phyloP scores from a whole-genome alignment of 768 basidiomycete species.

The Termitomyces titanicus region DNA sequence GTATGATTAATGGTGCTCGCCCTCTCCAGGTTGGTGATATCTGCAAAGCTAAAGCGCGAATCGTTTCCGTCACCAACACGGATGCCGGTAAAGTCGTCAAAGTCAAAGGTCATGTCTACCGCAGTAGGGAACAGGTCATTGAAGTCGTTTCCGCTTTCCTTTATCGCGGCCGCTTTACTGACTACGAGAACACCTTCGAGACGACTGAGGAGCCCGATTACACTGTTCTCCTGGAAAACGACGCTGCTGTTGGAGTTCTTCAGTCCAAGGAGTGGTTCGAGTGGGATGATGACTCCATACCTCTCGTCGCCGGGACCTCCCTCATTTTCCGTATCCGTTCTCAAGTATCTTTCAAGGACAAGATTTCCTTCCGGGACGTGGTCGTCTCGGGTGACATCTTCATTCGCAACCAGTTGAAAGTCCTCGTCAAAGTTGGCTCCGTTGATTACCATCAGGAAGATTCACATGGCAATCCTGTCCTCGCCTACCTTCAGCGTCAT shows the following conservation, averaged over 20 bases:
- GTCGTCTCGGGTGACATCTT: constrained; percentile 83
- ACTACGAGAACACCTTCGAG: constrained; percentile 96
- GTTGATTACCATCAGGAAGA: constrained; percentile 86
- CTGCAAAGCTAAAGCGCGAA: constrained; percentile 85
- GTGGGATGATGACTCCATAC: constrained; percentile 82
- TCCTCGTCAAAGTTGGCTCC: constrained; percentile 82
- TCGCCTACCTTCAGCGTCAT: constrained; percentile 90
- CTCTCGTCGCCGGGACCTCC: constrained; percentile 74
- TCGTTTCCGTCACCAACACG: constrained; percentile 85
- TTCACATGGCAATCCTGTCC: constrained; percentile 89
- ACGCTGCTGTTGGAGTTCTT: constrained; percentile 85
- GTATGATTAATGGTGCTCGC: constrained; percentile 72
- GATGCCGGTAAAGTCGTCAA: constrained; percentile 92
- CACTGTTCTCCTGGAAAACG: constrained; percentile 65
- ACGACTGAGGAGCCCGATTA: constrained; percentile 88
- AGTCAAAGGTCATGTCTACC: constrained; percentile 80
- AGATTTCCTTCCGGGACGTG: constrained; percentile 76
- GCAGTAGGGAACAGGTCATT: constrained; percentile 77
- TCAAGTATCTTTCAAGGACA: constrained; percentile 88
- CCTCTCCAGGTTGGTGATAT: constrained; percentile 82
- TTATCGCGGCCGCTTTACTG: constrained; percentile 91
- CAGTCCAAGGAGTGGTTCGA: constrained; percentile 98
- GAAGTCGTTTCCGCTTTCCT: constrained; percentile 95
- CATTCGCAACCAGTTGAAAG: constrained; percentile 84
- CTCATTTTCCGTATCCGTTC: constrained; percentile 90